Percentiles rank a stretch among this genome's conserved stretches.
phyloP scores from a whole-genome alignment of 1,139 yeast species.

The Yamadazyma buinensis region DNA sequence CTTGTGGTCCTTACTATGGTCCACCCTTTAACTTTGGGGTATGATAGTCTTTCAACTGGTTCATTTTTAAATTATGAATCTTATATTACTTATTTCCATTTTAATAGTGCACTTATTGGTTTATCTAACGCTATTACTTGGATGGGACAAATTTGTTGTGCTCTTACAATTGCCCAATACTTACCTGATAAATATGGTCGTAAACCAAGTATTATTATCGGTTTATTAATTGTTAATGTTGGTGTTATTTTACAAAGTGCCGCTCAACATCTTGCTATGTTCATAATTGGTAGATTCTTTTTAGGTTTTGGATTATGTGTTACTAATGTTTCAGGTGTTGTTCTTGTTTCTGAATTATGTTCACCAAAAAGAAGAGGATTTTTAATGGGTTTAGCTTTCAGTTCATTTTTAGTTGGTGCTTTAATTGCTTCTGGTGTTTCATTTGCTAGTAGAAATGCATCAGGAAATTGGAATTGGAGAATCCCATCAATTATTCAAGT shows the following conservation, averaged over 20 bases:
- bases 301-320: conserved; percentile 14
- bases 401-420: conserved; percentile 12
- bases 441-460: conserved; percentile 11
- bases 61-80: conserved; percentile 14
- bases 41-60: conserved; percentile 14
- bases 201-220: conserved; percentile 11
- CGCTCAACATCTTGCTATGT: conserved; percentile 16
- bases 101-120: conserved; percentile 14
- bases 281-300: conserved; percentile 15
- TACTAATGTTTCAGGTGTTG: conserved; percentile 11
- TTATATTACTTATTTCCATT: conserved; percentile 10
- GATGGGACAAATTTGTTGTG: conserved; percentile 13
- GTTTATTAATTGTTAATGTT: conserved; percentile 8
- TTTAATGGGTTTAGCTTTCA: conserved; percentile 13
- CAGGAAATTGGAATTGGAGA: conserved; percentile 17
- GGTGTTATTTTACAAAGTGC: conserved; percentile 16
- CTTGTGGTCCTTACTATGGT: conserved; percentile 10
- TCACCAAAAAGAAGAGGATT: conserved; percentile 11
- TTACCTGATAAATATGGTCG: conserved; percentile 15
- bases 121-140: conserved; percentile 14
- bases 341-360: conserved; percentile 15
- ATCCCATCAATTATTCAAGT: conserved; percentile 16
- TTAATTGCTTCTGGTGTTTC: conserved; percentile 13
- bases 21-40: conserved; percentile 15
- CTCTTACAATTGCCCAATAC: conserved; percentile 8